A percentile compares a stretch with the other conserved stretches of the same genome.
These are phyloP conservation scores for Chimonanthus praecox DNA, from an alignment of 164 flowering plant genomes.

Conservation along the genomic window DNA sequence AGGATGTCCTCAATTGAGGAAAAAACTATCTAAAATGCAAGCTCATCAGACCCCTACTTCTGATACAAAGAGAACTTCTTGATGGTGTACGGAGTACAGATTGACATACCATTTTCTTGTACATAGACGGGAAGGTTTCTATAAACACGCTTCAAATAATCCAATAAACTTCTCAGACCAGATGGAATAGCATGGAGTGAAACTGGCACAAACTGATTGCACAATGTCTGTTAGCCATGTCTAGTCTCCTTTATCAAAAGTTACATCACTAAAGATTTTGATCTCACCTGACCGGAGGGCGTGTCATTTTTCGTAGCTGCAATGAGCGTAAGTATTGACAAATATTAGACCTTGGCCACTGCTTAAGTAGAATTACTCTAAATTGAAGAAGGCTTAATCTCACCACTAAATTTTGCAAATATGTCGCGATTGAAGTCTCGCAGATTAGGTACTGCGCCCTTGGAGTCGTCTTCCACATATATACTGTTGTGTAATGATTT, in stretches of 20 bases:
- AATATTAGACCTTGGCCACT: too few relatives aligned
- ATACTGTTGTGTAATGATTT: constrained; percentile 23
- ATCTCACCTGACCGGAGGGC: not conserved
- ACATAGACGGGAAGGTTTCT: constrained; percentile 8
- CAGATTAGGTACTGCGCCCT: not conserved
- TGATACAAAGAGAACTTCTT: not conserved
- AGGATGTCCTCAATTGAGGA: too few relatives aligned
- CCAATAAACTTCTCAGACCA: constrained; percentile 5
- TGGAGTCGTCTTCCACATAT: constrained; percentile 13
- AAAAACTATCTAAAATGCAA: too few relatives aligned
- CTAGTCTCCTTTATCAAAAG: not conserved
- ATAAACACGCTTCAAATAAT: constrained; percentile 3
- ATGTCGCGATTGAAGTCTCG: constrained; percentile 18
- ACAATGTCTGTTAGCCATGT: not conserved
- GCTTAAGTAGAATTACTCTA: too few relatives aligned
- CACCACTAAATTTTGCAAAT: constrained; percentile 10
- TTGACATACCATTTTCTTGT: constrained; percentile 12
- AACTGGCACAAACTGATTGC: not conserved
- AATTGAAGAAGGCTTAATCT: not conserved
- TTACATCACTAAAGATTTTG: not conserved
- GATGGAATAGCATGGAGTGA: not conserved
- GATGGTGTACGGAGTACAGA: not conserved
- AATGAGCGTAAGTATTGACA: not conserved
- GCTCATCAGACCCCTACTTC: not conserved
- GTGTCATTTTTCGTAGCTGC: not conserved